Evolutionary conservation across 768 basidiomycete species (phyloP).

Genomic region (Naganishia vaughanmartiniae): DNA sequence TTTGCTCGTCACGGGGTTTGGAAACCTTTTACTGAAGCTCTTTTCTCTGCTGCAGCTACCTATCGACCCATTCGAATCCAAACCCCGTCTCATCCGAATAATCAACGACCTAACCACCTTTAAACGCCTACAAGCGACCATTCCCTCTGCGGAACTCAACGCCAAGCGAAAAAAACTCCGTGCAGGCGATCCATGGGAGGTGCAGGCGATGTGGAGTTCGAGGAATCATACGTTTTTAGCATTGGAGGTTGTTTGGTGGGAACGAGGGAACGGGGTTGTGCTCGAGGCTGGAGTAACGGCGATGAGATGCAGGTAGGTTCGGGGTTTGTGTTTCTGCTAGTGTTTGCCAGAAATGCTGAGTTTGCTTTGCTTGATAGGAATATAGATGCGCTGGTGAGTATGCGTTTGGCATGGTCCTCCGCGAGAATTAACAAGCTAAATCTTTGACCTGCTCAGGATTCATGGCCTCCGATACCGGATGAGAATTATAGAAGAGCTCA

Average conservation of each 20-base stretch:
- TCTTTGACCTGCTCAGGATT: constrained; percentile 34
- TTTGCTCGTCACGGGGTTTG: no score
- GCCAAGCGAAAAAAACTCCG: constrained; percentile 41
- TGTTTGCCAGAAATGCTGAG: background rate
- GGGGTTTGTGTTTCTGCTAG: background rate
- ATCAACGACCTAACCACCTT: constrained; percentile 45
- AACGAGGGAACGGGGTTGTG: constrained; percentile 46
- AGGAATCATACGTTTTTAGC: constrained; percentile 36
- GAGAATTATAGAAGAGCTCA: constrained; percentile 51
- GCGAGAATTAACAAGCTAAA: background rate
- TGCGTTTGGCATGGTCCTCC: background rate
- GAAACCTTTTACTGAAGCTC: no score
- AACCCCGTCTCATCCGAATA: constrained; percentile 42
- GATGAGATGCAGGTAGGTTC: constrained; percentile 37
- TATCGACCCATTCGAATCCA: constrained; percentile 29
- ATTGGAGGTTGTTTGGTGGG: constrained; percentile 50
- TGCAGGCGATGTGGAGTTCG: constrained; percentile 28
- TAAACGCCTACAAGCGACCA: constrained; percentile 45
- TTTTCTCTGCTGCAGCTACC: constrained; percentile 34
- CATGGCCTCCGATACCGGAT: constrained; percentile 49
- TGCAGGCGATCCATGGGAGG: constrained; percentile 31
- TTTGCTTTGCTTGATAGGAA: constrained; percentile 32
- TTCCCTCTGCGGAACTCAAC: constrained; percentile 46
- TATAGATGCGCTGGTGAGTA: constrained; percentile 47
- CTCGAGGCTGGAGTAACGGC: constrained; percentile 48